Conservation (phyloP, 495 filamentous ascomycete species). For the Hypoxylon intermedium region DNA sequence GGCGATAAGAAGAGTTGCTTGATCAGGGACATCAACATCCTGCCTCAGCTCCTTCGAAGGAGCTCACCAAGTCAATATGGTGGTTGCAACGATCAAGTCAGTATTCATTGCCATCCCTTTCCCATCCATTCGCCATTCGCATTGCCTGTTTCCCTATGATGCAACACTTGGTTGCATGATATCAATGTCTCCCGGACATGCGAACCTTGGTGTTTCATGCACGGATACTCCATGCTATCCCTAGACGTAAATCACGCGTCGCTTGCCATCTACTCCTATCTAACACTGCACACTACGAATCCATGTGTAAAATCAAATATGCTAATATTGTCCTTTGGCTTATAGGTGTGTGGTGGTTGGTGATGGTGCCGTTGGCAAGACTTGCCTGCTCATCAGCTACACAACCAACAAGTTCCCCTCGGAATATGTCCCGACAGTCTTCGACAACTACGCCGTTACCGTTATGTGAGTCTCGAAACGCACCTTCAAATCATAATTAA, state of each 20-base stretch:
- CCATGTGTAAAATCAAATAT: not conserved
- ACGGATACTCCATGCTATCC: conserved; percentile 4
- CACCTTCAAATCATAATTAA: not conserved
- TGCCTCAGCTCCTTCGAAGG: conserved; percentile 35
- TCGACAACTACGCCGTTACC: conserved; percentile 99
- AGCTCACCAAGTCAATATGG: conserved; percentile 64
- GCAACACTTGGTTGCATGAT: conserved; percentile 21
- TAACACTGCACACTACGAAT: not conserved
- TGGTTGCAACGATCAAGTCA: conserved; percentile 85
- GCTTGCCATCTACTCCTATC: not conserved
- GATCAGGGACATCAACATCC: conserved; percentile 31
- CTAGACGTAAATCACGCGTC: conserved; percentile 23
- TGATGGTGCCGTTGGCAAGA: conserved; percentile 99
- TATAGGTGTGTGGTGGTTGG: conserved; percentile 95
- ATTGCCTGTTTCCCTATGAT: not conserved
- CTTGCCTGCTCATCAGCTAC: conserved; percentile 97
- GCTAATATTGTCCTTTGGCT: conserved; percentile 20
- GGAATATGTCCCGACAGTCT: conserved; percentile 99
- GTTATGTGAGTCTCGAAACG: conserved; percentile 79
- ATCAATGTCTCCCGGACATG: conserved; percentile 8
- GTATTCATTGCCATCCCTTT: conserved; percentile 45
- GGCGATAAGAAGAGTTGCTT: conserved; percentile 37
- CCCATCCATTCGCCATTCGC: conserved; percentile 7
- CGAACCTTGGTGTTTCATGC: conserved; percentile 32
- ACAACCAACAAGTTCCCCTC: conserved; percentile 99